phyloP scores from a whole-genome alignment of 345 rosid species.

The Pistacia vera region DNA sequence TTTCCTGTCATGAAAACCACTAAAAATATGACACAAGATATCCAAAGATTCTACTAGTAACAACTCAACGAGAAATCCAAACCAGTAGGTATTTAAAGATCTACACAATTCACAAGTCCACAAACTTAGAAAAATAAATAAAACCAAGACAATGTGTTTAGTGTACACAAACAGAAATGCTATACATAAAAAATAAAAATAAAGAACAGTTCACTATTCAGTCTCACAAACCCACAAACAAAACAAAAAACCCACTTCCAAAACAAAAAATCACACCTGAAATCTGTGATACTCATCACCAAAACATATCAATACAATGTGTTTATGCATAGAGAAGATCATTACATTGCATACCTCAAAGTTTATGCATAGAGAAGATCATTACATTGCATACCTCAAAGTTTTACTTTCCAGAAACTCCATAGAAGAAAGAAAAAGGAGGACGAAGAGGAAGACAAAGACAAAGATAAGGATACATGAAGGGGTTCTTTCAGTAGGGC shows the following conservation, averaged over 20 bases:
- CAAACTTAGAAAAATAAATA: too few species aligned
- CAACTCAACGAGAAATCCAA: not conserved
- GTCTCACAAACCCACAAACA: not conserved
- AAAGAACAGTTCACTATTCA: not conserved
- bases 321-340: not conserved
- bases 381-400: not conserved
- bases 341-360: not conserved
- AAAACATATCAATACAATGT: not conserved
- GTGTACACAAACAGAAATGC: too few species aligned
- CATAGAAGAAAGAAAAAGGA: not conserved
- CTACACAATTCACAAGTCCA: too few species aligned
- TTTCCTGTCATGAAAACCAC: too few species aligned
- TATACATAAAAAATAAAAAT: too few species aligned
- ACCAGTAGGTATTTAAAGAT: too few species aligned
- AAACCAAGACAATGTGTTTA: too few species aligned
- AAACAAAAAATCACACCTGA: not conserved
- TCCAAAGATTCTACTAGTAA: not conserved
- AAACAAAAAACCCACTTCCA: not conserved
- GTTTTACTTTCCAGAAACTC: not conserved
- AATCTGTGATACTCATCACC: not conserved
- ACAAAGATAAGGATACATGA: not conserved
- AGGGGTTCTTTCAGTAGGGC: conserved; percentile 66
- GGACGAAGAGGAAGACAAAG: not conserved
- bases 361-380: not conserved
- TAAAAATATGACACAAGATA: not conserved